Evolutionary conservation across 805 yeast species (phyloP).

Genomic region (Kuraishia capsulata): DNA sequence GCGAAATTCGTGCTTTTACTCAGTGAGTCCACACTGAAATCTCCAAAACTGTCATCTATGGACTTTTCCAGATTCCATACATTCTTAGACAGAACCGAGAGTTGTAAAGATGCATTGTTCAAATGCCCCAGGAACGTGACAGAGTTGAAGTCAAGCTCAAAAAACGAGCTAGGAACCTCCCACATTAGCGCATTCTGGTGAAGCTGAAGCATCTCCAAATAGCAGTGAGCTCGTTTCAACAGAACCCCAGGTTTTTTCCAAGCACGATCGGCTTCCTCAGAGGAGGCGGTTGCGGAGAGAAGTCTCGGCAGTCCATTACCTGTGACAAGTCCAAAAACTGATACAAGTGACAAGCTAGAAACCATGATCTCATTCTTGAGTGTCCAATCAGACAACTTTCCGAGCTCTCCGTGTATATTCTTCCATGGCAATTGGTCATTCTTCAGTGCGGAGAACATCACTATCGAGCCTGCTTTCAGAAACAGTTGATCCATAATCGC

Average conservation of each 20-base stretch:
- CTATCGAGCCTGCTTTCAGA: background rate
- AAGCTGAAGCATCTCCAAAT: background rate
- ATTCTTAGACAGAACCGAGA: background rate
- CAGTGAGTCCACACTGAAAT: background rate
- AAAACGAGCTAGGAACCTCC: background rate
- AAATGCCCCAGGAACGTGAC: background rate
- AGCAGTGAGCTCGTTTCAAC: background rate
- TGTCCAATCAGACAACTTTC: background rate
- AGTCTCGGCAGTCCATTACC: background rate
- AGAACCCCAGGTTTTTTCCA: conserved; percentile 1
- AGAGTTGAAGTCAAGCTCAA: background rate
- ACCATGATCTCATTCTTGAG: background rate
- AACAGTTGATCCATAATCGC: background rate
- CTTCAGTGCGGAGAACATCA: background rate
- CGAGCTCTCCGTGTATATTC: background rate
- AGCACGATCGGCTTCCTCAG: background rate
- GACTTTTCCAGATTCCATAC: background rate
- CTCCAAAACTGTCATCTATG: conserved; percentile 1
- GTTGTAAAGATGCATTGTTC: conserved; percentile 1
- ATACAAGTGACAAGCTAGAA: background rate
- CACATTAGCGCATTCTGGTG: background rate
- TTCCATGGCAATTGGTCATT: conserved; percentile 1
- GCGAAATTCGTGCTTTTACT: background rate
- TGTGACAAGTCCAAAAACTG: background rate
- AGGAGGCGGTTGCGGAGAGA: background rate